Percentiles rank a stretch among this genome's conserved stretches.
These are phyloP conservation scores for Endotrypanum monterogeii DNA, from an alignment of 208 protist species.

Conservation along the genomic window DNA sequence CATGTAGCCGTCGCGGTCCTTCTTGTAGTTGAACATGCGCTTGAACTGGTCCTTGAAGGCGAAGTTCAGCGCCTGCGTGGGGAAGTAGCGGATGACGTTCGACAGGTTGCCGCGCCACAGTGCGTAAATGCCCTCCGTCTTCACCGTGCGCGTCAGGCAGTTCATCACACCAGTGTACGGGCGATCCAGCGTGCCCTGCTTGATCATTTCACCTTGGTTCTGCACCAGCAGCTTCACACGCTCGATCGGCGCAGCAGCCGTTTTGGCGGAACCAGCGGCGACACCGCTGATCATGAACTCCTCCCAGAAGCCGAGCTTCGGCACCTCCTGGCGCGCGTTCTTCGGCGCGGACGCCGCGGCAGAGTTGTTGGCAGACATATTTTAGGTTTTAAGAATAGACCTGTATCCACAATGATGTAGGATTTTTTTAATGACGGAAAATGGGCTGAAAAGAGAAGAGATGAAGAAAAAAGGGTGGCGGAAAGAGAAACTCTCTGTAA, in stretches of 20 bases:
- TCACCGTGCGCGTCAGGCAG: conserved; percentile 93
- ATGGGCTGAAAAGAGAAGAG: too few species aligned
- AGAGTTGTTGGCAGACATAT: too few species aligned
- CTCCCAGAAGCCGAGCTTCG: conserved; percentile 68
- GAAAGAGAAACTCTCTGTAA: too few species aligned
- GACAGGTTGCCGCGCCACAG: conserved; percentile 98
- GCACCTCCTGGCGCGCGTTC: conserved; percentile 3
- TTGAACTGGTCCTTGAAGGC: conserved; percentile 98
- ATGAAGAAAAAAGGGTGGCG: too few species aligned
- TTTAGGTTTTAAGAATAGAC: too few species aligned
- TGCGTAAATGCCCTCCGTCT: conserved; percentile 93
- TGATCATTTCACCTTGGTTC: conserved; percentile 89
- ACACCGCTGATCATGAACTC: conserved; percentile 87
- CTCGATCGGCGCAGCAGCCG: conserved; percentile 95
- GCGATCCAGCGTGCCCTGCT: conserved; percentile 71
- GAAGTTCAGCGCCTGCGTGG: conserved; percentile 98
- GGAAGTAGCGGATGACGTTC: conserved; percentile 98
- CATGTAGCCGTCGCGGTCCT: conserved; percentile 72
- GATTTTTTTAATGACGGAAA: too few species aligned
- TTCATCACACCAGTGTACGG: conserved; percentile 95
- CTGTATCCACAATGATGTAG: too few species aligned
- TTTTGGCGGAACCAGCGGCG: conserved; percentile 90
- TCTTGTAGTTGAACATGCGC: conserved; percentile 92
- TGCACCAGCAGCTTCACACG: conserved; percentile 96
- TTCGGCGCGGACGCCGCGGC: too few species aligned